These are phyloP conservation scores for Geoglossum cookeanum DNA, from an alignment of 2,329 filamentous ascomycete genomes.

Conservation along the genomic window DNA sequence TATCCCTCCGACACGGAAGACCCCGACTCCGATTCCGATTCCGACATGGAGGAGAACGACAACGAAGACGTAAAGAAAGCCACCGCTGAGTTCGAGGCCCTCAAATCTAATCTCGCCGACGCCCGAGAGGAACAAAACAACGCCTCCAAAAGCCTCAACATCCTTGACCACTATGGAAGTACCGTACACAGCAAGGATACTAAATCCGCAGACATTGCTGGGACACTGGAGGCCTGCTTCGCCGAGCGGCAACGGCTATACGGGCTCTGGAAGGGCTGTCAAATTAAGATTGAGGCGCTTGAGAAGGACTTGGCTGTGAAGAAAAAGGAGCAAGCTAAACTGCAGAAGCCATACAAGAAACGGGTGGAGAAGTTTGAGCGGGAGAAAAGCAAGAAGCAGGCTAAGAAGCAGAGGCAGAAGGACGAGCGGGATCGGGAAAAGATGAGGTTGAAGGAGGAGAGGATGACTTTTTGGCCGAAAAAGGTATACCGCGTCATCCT, in stretches of 20 bases:
- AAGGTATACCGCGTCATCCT: slow-evolving; percentile 20
- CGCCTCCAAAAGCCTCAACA: slow-evolving; percentile 11
- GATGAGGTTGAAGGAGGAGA: slow-evolving; percentile 15
- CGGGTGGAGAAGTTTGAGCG: slow-evolving; percentile 12
- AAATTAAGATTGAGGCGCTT: slow-evolving; percentile 12
- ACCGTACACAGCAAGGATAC: slow-evolving; percentile 15
- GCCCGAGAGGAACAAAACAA: slow-evolving; percentile 11
- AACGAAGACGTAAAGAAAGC: slow-evolving; percentile 14
- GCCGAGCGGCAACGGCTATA: slow-evolving; percentile 15
- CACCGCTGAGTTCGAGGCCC: slow-evolving; percentile 11
- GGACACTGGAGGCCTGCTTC: slow-evolving; percentile 20
- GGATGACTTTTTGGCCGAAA: slow-evolving; percentile 19
- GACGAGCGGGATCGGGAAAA: slow-evolving; percentile 5
- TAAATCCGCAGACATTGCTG: slow-evolving; percentile 16
- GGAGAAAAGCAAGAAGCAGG: slow-evolving; percentile 11
- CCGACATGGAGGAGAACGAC: slow-evolving; percentile 11
- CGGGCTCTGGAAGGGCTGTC: slow-evolving; percentile 11
- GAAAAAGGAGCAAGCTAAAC: slow-evolving; percentile 12
- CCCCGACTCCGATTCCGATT: slow-evolving; percentile 20
- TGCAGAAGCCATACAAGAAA: slow-evolving; percentile 8
- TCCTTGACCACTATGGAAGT: slow-evolving; percentile 20
- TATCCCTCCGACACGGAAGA: slow-evolving; percentile 24
- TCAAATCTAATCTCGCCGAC: slow-evolving; percentile 10
- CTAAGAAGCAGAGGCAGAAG: slow-evolving; percentile 8
- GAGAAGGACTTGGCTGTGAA: slow-evolving; percentile 14